Base-by-base conservation (phyloP, 805 yeast species). In the Metschnikowia henanensis region DNA sequence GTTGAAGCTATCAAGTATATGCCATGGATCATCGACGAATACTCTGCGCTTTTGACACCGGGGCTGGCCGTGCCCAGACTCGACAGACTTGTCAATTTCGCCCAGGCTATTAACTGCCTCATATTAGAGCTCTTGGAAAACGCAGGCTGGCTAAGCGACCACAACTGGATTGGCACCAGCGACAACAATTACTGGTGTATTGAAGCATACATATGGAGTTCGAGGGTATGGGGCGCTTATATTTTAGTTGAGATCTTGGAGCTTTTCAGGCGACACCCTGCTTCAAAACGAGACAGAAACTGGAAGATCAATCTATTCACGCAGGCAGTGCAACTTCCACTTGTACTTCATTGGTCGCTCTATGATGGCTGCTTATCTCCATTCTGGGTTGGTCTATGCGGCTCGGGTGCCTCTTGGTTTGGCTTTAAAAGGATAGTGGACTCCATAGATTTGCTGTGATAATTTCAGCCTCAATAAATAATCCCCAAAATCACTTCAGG, bases 381-480 rank as follows among this genome's bases (percentile, higher is more conserved):
- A 17, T 71, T 71, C 58, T 71, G 76, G 76, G 76, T 71, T 7
- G 76, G 75, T 1, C 47, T 71, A n/a, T 71, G 71, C 49, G 75
- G 75, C 12, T 52, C 64, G 34, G 71, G 74, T 10, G 75, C 75
- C 15, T 69, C 75, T 6, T 71, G 70, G 70, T 69, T 65, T 61
- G 66, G 61, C 6, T 71, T 71, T 44, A 61, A 52, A 47, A 64
- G 61, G 40, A 53, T 63, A 49, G 62, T 72, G 70, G 42, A 51
- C 28, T 59, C 73, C n/a, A 51, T 71, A 30, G 62, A 70, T 29
- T 58, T 69, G 47, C 37, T 30, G 23, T 36, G 20, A 34, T 9
- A 23, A 3, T 9, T 9, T 13, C 26, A 23, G 26, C 12, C 26
- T 4, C 8, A 23, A 13, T 23, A 1, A 5, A 9, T 18, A 9